Base-by-base conservation (phyloP, 306 rosid genomes). In the Prosopis cineraria region DNA sequence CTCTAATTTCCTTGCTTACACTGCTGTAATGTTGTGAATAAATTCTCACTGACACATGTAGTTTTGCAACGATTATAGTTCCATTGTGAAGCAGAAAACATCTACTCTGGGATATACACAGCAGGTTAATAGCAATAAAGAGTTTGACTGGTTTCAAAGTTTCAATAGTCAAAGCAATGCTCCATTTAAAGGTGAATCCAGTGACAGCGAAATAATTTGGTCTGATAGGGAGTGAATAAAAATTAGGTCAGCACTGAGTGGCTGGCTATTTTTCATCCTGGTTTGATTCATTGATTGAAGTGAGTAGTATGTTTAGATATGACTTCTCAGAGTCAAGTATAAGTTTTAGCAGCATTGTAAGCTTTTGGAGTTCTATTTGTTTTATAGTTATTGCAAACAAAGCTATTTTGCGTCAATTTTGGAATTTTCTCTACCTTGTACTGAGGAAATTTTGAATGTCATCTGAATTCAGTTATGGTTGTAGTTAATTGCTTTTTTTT, bases 171-270 rank as follows among this genome's bases (percentile, higher is more conserved):
- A 80, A 82, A 84, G 77, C 77, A 78, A 34, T 34, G 81, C 79
- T 37, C 69, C 88, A 80, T 56, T 55, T 56, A 75, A 82, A 73
- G 97, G 99, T 92, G 79, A 80, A 78, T 72, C 52, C 37, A 66
- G 59, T 40, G 60, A 70, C 73, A 27, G 68, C 29, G 58, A 63
- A 81, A 64, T 48, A 30, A 45, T 76, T 75, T 79, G 30, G 4
- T 36, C 39, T n/a, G n/a, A n/a, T n/a, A n/a, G n/a, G n/a, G n/a
- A n/a, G 53, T 34, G 75, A 50, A 30, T 39, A 44, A 50, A 25
- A 66, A 74, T 67, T 59, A 20, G 62, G 27, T 40, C 59, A 44
- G 78, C 33, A 56, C 44, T 59, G 67, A 47, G 69, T 78, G 19
- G 31, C 34, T 29, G 22, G 58, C 68, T 27, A 37, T 41, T 74